A percentile compares a stretch with the other conserved stretches of the same genome.
Evolutionary conservation across 2,329 filamentous ascomycete genomes (phyloP).

Genomic region (Fusarium albidum): DNA sequence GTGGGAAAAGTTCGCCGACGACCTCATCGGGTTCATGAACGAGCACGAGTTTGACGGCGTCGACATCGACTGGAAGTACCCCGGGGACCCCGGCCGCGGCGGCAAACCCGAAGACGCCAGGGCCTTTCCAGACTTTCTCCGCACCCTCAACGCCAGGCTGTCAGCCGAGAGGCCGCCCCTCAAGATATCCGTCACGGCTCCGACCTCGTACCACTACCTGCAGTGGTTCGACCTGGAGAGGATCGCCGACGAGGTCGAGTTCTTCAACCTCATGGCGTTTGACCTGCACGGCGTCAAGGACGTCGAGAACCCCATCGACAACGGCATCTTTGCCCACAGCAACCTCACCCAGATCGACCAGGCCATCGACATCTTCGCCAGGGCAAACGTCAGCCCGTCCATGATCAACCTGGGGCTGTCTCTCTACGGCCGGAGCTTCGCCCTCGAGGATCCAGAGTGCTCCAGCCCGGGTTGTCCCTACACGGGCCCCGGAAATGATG

Average conservation of each 20-base stretch:
- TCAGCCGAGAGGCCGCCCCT: background rate
- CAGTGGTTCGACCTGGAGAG: constrained; percentile 34
- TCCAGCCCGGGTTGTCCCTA: constrained; percentile 26
- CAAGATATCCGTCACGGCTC: constrained; percentile 34
- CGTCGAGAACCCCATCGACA: constrained; percentile 41
- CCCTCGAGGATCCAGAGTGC: constrained; percentile 24
- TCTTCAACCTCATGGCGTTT: constrained; percentile 54
- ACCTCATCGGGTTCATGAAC: constrained; percentile 33
- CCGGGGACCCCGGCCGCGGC: constrained; percentile 34
- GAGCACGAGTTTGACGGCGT: constrained; percentile 40
- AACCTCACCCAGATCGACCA: constrained; percentile 57
- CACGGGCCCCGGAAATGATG: background rate
- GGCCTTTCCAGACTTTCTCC: constrained; percentile 2
- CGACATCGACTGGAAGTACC: constrained; percentile 44
- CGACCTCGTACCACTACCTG: constrained; percentile 44
- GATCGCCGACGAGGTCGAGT: constrained; percentile 42
- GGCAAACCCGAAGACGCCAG: constrained; percentile 35
- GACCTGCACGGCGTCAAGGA: constrained; percentile 56
- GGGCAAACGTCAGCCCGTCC: constrained; percentile 48
- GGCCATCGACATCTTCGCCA: constrained; percentile 55
- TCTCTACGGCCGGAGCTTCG: constrained; percentile 49
- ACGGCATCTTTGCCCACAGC: constrained; percentile 49
- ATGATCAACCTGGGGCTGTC: constrained; percentile 54
- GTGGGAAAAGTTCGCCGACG: constrained; percentile 47
- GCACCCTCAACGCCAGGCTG: background rate